Base-by-base conservation (phyloP, 768 basidiomycete species). In the Leccinum pellstonianum region DNA sequence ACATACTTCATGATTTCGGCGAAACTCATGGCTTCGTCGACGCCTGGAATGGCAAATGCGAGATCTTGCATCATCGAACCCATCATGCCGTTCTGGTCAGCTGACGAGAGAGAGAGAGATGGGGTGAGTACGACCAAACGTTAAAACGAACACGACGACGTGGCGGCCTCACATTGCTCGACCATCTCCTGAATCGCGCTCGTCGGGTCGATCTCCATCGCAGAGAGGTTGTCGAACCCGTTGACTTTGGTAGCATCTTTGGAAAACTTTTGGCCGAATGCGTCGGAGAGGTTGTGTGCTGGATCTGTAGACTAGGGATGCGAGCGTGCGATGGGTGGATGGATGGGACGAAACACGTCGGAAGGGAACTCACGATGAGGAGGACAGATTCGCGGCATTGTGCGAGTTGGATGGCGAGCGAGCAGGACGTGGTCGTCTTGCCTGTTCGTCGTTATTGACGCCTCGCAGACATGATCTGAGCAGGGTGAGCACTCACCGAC, bases 51-150 rank as follows among this genome's bases (percentile, higher is more conserved):
- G 2, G 97, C 95, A 70, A 99, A 99, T 0, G 97, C 97, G 48
- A 99, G 83, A 77, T 99, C 97, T 75, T 99, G 97, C 93, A 99
- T 97, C 95, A 99, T 98, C 62, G 90, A 87, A 50, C 94, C 94
- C 96, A 98, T 98, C 81, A 96, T 95, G 11, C 90, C 89, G 69
- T 90, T 91, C 65, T 87, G 85, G 73, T 93, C 91, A 60, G 91
- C 91, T 93, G 68, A 49, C 47, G 25, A 23, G 29, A n/a, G 5
- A 35, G 23, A 23, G 27, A 8, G 7, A 5, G 25, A 5, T 5
- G 43, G 53, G 35, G 59, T 58, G 21, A 41, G 57, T 27, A 52
- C 43, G 12, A 57, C 21, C 29, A 3, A 3, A 31, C 25, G n/a
- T 35, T 4, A 35, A 35, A 35, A 23, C 31, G 27, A 5, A 23